Base-by-base conservation (phyloP, 1,139 yeast genomes). In the Pneumocystis canis region DNA sequence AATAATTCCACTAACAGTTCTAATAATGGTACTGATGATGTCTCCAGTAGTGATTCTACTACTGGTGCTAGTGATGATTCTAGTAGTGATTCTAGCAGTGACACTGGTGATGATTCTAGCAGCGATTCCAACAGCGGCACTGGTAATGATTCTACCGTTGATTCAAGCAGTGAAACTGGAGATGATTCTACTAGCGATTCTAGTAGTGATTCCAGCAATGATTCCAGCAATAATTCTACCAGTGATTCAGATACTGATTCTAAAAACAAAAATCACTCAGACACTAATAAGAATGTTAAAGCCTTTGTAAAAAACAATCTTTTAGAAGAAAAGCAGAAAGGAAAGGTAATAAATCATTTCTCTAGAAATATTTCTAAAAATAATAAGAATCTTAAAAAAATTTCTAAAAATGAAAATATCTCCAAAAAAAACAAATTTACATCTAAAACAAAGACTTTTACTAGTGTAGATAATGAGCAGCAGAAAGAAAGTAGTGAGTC, bases 291-390 rank as follows among this genome's bases (percentile, higher is more conserved):
- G 14, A 41, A 47, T 47, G 11, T 28, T 25, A 11, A 47, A 6
- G 31, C 5, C 25, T 25, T 5, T 47, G 16, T 16, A 11, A 47
- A 25, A 47, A 47, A 47, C 5, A 25, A 1, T n/a, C n/a, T 47
- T 47, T 28, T n/a, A 47, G 18, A 40, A 40, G 25, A 25, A 47
- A 47, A 47, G 6, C 11, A 11, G 11, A 47, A 47, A 37, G 16
- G 18, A 14, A 41, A 63, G 39, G 66, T 64, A 56, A 69, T n/a
- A n/a, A n/a, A n/a, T 67, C 67, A 67, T 65, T 58, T 66, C 67
- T 66, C 69, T 70, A 72, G 66, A 67, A 20, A 41, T 41, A 11
- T 41, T 41, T 41, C 54, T 20, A 41, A 41, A 41, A 39, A 39
- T 39, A n/a, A 39, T 16, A 41, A 20, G 9, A 20, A 41, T 41